phyloP scores from a whole-genome alignment of 805 yeast species.

The Danielozyma ontarioensis region DNA sequence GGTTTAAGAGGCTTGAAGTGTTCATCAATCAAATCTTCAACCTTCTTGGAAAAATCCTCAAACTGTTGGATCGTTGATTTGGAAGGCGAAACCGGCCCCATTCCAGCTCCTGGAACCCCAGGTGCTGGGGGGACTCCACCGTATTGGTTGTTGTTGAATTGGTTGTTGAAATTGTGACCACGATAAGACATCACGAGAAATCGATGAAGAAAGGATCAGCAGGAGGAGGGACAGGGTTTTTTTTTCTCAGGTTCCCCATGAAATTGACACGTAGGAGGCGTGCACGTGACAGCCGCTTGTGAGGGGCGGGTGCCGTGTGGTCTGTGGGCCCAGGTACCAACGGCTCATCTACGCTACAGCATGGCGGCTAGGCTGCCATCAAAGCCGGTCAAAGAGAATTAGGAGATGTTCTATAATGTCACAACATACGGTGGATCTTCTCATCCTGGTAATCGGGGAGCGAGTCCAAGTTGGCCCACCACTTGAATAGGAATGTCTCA shows the following conservation, averaged over 20 bases:
- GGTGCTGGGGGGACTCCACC: constrained; percentile 16
- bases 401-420: too few relatives aligned
- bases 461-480: constrained; percentile 82
- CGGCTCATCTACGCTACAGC: too few relatives aligned
- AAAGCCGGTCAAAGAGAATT: too few relatives aligned
- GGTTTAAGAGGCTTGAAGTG: constrained; percentile 55
- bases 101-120: constrained; percentile 22
- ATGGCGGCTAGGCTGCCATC: too few relatives aligned
- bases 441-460: constrained; percentile 46
- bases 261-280: neutral
- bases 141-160: constrained; percentile 16
- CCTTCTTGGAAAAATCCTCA: constrained; percentile 46
- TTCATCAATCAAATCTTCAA: constrained; percentile 51
- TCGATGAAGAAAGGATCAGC: neutral
- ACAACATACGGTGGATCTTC: constrained; percentile 47
- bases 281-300: too few relatives aligned
- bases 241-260: too few relatives aligned
- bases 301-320: too few relatives aligned
- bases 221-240: neutral
- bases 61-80: constrained; percentile 33
- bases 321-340: too few relatives aligned
- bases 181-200: constrained; percentile 33
- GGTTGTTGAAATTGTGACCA: constrained; percentile 39
- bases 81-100: constrained; percentile 20
- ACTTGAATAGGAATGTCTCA: constrained; percentile 79